These are phyloP conservation scores for Barnettozyma californica DNA, from an alignment of 805 yeast species.

Conservation along the genomic window DNA sequence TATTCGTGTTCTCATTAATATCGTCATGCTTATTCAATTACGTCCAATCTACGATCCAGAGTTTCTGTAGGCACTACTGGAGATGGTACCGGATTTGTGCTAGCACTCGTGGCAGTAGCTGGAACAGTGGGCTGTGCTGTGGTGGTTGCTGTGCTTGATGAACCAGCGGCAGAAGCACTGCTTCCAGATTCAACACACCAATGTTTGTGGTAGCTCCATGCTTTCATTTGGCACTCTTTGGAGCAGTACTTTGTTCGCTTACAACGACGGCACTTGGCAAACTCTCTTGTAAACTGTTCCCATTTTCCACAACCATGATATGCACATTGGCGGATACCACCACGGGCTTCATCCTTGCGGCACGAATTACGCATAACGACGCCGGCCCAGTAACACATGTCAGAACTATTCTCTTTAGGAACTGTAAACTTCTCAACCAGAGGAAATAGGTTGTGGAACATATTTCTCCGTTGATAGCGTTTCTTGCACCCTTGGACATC, in stretches of 20 bases:
- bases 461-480: neutral
- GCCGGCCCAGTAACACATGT: slow-evolving; percentile 93
- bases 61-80: neutral
- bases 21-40: slow-evolving; percentile 2
- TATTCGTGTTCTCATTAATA: neutral
- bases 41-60: neutral
- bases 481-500: slow-evolving; percentile 1
- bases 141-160: neutral
- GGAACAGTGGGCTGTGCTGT: slow-evolving; percentile 1
- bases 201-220: slow-evolving; percentile 90
- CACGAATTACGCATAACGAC: slow-evolving; percentile 97
- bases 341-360: slow-evolving; percentile 78
- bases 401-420: slow-evolving; percentile 57
- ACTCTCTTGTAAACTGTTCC: slow-evolving; percentile 87
- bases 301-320: slow-evolving; percentile 89
- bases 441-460: slow-evolving; percentile 66
- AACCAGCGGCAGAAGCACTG: neutral
- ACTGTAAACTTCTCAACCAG: slow-evolving; percentile 87
- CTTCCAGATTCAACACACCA: slow-evolving; percentile 63
- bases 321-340: slow-evolving; percentile 94
- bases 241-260: slow-evolving; percentile 94
- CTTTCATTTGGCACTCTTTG: slow-evolving; percentile 82
- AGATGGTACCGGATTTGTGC: neutral
- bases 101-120: slow-evolving; percentile 1
- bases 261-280: slow-evolving; percentile 92